Percentiles rank a stretch among this genome's conserved stretches.
Evolutionary conservation across 1,139 yeast genomes (phyloP).

Genomic region (Suhomyces bolitotheri): DNA sequence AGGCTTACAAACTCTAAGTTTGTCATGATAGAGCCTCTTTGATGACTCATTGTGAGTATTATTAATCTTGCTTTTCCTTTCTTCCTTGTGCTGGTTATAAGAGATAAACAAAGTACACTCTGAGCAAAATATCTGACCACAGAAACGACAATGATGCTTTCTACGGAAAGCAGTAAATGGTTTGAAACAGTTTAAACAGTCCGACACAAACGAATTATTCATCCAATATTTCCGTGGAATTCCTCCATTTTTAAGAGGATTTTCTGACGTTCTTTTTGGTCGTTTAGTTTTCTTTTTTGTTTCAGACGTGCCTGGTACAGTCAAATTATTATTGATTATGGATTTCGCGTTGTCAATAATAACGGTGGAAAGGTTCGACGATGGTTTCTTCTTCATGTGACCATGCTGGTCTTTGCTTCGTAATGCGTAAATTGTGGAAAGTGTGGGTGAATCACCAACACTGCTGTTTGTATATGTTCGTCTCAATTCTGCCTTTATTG

Average conservation of each 20-base stretch:
- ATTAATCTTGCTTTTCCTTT: slow-evolving; percentile 21
- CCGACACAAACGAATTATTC: slow-evolving; percentile 85
- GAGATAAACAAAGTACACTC: slow-evolving; percentile 79
- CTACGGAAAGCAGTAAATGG: slow-evolving; percentile 79
- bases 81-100: slow-evolving; percentile 65
- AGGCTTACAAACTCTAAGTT: slow-evolving; percentile 75
- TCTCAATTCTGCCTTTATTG: slow-evolving; percentile 31
- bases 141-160: slow-evolving; percentile 91
- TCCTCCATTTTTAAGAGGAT: slow-evolving; percentile 50
- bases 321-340: slow-evolving; percentile 32
- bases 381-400: slow-evolving; percentile 27
- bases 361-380: slow-evolving; percentile 35
- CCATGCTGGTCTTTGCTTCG: slow-evolving; percentile 24
- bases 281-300: slow-evolving; percentile 22
- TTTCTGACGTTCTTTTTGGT: slow-evolving; percentile 42
- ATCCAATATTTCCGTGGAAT: slow-evolving; percentile 81
- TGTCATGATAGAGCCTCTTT: slow-evolving; percentile 52
- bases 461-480: slow-evolving; percentile 41
- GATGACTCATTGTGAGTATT: slow-evolving; percentile 7
- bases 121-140: slow-evolving; percentile 94
- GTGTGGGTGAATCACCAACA: slow-evolving; percentile 30
- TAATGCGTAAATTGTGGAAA: slow-evolving; percentile 45
- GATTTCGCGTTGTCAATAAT: slow-evolving; percentile 43
- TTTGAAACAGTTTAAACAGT: slow-evolving; percentile 75
- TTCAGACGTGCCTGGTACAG: slow-evolving; percentile 14